These are phyloP conservation scores for Beauveria sp. DNA, from an alignment of 2,329 filamentous ascomycete genomes.

Conservation along the genomic window DNA sequence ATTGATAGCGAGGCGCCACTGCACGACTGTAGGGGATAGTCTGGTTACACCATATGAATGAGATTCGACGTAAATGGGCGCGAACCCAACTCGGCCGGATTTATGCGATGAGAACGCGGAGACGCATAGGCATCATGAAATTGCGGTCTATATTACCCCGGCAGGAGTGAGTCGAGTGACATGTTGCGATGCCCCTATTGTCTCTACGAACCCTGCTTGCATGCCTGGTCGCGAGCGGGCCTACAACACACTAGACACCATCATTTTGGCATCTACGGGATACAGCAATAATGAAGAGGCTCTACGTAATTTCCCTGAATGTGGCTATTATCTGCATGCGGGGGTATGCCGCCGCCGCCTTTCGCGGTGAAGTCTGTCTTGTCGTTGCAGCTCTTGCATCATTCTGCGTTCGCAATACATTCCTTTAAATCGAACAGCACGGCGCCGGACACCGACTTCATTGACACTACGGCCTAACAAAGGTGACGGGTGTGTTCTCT, in stretches of 20 bases:
- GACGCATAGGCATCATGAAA: not conserved
- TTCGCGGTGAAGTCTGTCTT: no score
- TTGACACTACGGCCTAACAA: constrained; percentile 1
- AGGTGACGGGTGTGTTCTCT: constrained; percentile 9
- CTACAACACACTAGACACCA: not conserved
- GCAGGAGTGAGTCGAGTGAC: not conserved
- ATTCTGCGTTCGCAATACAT: not conserved
- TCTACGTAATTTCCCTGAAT: constrained; percentile 2
- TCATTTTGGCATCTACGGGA: constrained; percentile 3
- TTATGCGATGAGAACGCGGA: no score
- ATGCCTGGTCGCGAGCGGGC: not conserved
- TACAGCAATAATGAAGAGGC: not conserved
- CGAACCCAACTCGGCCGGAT: no score
- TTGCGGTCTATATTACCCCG: not conserved
- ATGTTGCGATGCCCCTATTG: not conserved
- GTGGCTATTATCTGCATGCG: not conserved
- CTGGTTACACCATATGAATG: no score
- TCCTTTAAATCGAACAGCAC: not conserved
- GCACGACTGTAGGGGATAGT: no score
- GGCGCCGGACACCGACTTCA: not conserved
- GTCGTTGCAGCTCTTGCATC: not conserved
- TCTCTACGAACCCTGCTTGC: not conserved
- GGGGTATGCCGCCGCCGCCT: not conserved
- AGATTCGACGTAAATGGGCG: no score
- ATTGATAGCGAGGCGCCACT: not conserved